Base-by-base conservation (phyloP, 2,329 filamentous ascomycete genomes). In the Aspergillus sp. region DNA sequence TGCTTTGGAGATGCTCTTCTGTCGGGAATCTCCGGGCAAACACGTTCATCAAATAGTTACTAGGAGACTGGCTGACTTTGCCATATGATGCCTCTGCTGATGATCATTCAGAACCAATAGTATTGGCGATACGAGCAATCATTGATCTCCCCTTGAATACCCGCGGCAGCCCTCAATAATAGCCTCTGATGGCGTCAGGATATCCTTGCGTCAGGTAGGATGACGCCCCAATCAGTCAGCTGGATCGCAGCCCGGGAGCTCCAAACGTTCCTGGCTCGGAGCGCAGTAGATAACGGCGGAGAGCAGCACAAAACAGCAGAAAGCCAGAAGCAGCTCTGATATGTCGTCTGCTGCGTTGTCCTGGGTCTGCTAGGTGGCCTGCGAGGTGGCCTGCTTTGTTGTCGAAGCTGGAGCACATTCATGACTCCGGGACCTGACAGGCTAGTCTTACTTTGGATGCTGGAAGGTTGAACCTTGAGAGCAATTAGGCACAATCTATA, bases 101-200 rank as follows among this genome's bases (percentile, higher is more conserved):
- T 37, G 34, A 37, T 15, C 13, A 7, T 37, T 7, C 34, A 37
- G 15, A 8, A 37, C 34, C 34, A 37, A 37, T 37, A 37, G 15
- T 37, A 37, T 42, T 42, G 17, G 17, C 19, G 19, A 12, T 9
- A 46, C 22, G 6, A 17, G 8, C n/a, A 15, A 37, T 33, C 37
- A 50, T 49, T 17, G 45, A 42, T 54, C 42, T 37, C 22, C 39
- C 56, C 46, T 56, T 49, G 47, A 45, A 51, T 60, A 57, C 12
- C 54, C 39, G 40, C 47, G 17, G 8, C 19, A 47, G 42, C 24
- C 39, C 17, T 46, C 39, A 45, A 51, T 51, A 56, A 51, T 51
- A 56, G 37, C 39, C 47, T 56, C 22, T 46, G 47, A 58, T 58
- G 56, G 56, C 53, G 58, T 58, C 51, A 57, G 54, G 42, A 57